phyloP scores from a whole-genome alignment of 345 rosid species.

The Citrus reticulata region DNA sequence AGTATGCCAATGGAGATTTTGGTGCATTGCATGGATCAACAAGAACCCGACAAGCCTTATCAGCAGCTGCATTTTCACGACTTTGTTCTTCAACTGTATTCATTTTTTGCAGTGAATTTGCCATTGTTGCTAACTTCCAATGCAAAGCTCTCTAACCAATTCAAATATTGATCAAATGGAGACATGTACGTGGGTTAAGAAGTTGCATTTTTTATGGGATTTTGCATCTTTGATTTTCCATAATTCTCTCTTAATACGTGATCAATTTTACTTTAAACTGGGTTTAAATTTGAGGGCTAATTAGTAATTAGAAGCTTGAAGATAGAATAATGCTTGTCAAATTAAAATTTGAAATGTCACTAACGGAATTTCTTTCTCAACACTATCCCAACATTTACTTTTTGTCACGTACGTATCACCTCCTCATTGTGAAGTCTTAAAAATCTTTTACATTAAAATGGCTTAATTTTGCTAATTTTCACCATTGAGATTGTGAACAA shows the following conservation, averaged over 20 bases:
- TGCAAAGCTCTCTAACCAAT: not conserved
- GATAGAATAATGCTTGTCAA: not conserved
- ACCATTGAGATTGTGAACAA: not conserved
- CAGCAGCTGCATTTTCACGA: not conserved
- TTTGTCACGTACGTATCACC: not conserved
- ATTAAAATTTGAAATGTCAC: not conserved
- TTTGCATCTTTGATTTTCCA: not conserved
- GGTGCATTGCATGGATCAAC: not conserved
- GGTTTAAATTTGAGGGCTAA: not conserved
- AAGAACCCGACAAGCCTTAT: not conserved
- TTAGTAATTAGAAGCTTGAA: not conserved
- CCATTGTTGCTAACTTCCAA: not conserved
- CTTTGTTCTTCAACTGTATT: not conserved
- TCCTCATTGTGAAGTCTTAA: not conserved
- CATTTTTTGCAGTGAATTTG: not conserved
- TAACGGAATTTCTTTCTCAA: not conserved
- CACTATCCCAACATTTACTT: not conserved
- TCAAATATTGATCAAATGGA: not conserved
- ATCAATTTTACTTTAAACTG: not conserved
- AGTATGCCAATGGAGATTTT: slow-evolving; percentile 2
- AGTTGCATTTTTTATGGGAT: slow-evolving; percentile 22
- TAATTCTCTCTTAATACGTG: not conserved
- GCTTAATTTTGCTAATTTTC: not conserved
- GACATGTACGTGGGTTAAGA: not conserved
- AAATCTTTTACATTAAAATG: not conserved